Conservation (phyloP, 164 flowering plant genomes). For the Tetrastigma voinierianum region DNA sequence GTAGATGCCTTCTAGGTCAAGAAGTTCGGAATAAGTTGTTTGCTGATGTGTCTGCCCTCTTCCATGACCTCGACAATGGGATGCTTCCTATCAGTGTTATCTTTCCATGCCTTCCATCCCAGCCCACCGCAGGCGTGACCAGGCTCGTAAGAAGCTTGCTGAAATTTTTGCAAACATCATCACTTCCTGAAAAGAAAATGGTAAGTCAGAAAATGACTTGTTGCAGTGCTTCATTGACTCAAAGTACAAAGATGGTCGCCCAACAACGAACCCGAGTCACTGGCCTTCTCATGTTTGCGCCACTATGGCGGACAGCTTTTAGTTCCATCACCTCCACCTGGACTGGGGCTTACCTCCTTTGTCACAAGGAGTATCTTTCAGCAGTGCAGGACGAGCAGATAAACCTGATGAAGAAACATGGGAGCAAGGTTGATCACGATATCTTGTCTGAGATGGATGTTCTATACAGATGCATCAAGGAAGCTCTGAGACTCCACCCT, state of each 20-base stretch:
- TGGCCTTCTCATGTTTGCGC: slow-evolving; percentile 96
- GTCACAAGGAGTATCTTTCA: slow-evolving; percentile 52
- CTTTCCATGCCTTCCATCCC: slow-evolving; percentile 87
- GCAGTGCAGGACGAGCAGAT: slow-evolving; percentile 79
- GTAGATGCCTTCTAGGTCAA: slow-evolving; percentile 87
- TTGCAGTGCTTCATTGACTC: slow-evolving; percentile 93
- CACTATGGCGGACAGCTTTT: slow-evolving; percentile 96
- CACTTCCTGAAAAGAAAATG: slow-evolving; percentile 57
- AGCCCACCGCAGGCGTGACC: slow-evolving; percentile 88
- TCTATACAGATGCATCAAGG: slow-evolving; percentile 82
- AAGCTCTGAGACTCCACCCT: slow-evolving; percentile 95
- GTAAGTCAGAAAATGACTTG: slow-evolving; percentile 78
- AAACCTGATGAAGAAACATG: slow-evolving; percentile 59
- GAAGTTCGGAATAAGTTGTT: slow-evolving; percentile 92
- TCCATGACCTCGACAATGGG: slow-evolving; percentile 96
- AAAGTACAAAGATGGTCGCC: slow-evolving; percentile 92
- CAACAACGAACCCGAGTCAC: slow-evolving; percentile 88
- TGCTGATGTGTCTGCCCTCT: slow-evolving; percentile 88
- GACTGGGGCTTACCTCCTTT: slow-evolving; percentile 92
- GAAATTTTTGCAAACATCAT: slow-evolving; percentile 77
- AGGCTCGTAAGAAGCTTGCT: slow-evolving; percentile 78
- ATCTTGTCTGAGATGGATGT: slow-evolving; percentile 88
- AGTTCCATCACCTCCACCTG: slow-evolving; percentile 95
- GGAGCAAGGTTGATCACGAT: slow-evolving; percentile 79
- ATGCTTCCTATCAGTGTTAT: slow-evolving; percentile 96